Conservation (phyloP, 75 land plant genomes). For the Gnetum montanum region DNA sequence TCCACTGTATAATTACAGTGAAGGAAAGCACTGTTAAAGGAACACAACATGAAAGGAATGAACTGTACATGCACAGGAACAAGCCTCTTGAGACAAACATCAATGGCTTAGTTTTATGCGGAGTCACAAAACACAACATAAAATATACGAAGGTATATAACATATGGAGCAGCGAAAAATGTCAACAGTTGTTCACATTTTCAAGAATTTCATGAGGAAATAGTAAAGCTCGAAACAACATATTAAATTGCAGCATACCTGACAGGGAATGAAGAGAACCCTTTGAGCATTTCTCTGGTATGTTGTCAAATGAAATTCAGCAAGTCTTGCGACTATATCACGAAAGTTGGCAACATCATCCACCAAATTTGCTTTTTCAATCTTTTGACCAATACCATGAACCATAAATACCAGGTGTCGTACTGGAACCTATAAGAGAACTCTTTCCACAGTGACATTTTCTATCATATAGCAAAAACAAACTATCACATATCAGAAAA, state of each 20-base stretch:
- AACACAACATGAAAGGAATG: too few species aligned
- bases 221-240: too few species aligned
- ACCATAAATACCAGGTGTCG: slow-evolving; percentile 94
- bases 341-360: slow-evolving; percentile 94
- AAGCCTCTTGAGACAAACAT: too few species aligned
- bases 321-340: slow-evolving; percentile 47
- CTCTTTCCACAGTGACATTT: not conserved
- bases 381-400: slow-evolving; percentile 97
- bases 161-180: too few species aligned
- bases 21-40: too few species aligned
- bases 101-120: too few species aligned
- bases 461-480: not conserved
- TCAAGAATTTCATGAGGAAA: too few species aligned
- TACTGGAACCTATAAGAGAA: slow-evolving; percentile 80
- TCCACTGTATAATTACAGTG: slow-evolving; percentile 57
- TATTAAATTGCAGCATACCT: slow-evolving; percentile 40
- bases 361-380: slow-evolving; percentile 92
- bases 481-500: not conserved
- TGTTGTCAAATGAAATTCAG: slow-evolving; percentile 70
- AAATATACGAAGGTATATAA: too few species aligned
- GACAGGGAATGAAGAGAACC: slow-evolving; percentile 89
- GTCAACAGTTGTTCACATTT: too few species aligned
- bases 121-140: too few species aligned
- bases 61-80: too few species aligned
- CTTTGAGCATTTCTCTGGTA: slow-evolving; percentile 74